Percentiles rank a stretch among this genome's conserved stretches.
phyloP scores from a whole-genome alignment of 148 eudicot species.

The Nepenthes gracilis region DNA sequence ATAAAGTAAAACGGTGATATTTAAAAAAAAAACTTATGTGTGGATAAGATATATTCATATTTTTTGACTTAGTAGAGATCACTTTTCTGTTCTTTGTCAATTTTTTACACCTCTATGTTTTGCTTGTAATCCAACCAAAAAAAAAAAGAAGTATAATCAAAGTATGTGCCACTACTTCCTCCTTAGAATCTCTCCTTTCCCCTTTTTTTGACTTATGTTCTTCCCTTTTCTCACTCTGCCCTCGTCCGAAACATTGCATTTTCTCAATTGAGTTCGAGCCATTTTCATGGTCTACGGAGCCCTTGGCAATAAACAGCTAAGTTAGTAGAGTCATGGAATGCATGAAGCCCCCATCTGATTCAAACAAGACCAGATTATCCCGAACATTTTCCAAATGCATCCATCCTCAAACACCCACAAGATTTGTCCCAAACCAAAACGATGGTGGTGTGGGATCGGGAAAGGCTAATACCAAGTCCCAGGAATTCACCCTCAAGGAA shows the following conservation, averaged over 20 bases:
- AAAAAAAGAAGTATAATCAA: too few species aligned
- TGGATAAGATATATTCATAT: too few species aligned
- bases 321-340: slow-evolving; percentile 29
- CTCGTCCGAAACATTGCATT: slow-evolving; percentile 6
- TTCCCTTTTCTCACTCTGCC: background rate
- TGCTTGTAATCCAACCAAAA: too few species aligned
- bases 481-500: background rate
- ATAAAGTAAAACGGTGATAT: too few species aligned
- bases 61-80: too few species aligned
- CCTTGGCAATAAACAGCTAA: background rate
- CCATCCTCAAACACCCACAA: slow-evolving; percentile 27
- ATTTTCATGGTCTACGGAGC: slow-evolving; percentile 8
- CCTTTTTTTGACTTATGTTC: too few species aligned
- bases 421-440: slow-evolving; percentile 13
- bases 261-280: slow-evolving; percentile 11
- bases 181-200: too few species aligned
- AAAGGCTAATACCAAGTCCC: background rate
- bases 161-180: too few species aligned
- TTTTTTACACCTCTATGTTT: too few species aligned
- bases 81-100: too few species aligned
- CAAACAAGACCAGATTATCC: slow-evolving; percentile 39
- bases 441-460: background rate
- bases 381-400: slow-evolving; percentile 44
- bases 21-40: too few species aligned
- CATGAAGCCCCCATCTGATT: slow-evolving; percentile 27